Conservation (phyloP, 2,329 filamentous ascomycete genomes). For the Scedosporium aurantiacum region DNA sequence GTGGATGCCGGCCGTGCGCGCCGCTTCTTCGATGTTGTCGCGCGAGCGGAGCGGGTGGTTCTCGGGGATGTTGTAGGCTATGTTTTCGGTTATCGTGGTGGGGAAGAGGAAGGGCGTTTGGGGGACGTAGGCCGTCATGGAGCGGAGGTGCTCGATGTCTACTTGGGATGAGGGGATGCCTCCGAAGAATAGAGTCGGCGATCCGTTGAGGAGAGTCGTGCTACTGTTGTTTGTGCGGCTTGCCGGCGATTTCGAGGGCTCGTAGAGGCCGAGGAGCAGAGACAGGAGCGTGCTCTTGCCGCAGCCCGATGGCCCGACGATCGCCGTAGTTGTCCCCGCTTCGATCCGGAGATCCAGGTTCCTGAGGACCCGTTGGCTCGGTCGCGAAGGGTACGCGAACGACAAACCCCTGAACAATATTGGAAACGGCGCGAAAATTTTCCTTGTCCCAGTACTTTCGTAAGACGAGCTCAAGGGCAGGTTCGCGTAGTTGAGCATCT, state of each 20-base stretch:
- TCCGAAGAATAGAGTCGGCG: conserved; percentile 40
- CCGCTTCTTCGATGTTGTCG: conserved; percentile 36
- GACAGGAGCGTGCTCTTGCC: conserved; percentile 80
- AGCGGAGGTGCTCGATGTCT: conserved; percentile 48
- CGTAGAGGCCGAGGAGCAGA: conserved; percentile 63
- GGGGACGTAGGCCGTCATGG: conserved; percentile 54
- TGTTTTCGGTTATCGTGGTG: conserved; percentile 66
- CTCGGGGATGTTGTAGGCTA: conserved; percentile 61
- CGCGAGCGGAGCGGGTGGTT: conserved; percentile 36
- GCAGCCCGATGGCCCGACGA: conserved; percentile 78
- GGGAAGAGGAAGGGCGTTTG: conserved; percentile 71
- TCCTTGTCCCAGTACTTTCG: conserved; percentile 37
- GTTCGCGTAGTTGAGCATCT: conserved; percentile 58
- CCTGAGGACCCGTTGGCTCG: conserved; percentile 42
- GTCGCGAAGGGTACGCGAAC: conserved; percentile 61
- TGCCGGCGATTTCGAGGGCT: conserved; percentile 17
- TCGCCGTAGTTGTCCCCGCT: conserved; percentile 55
- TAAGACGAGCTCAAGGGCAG: conserved; percentile 45
- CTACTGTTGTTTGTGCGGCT: not conserved
- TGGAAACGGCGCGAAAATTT: conserved; percentile 22
- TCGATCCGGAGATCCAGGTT: conserved; percentile 55
- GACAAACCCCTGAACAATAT: conserved; percentile 42
- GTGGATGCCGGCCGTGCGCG: conserved; percentile 48
- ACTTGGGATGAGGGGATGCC: conserved; percentile 45
- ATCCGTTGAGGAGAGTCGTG: not conserved